These are phyloP conservation scores for Alternaria longipes DNA, from an alignment of 2,329 filamentous ascomycete genomes.

Conservation along the genomic window DNA sequence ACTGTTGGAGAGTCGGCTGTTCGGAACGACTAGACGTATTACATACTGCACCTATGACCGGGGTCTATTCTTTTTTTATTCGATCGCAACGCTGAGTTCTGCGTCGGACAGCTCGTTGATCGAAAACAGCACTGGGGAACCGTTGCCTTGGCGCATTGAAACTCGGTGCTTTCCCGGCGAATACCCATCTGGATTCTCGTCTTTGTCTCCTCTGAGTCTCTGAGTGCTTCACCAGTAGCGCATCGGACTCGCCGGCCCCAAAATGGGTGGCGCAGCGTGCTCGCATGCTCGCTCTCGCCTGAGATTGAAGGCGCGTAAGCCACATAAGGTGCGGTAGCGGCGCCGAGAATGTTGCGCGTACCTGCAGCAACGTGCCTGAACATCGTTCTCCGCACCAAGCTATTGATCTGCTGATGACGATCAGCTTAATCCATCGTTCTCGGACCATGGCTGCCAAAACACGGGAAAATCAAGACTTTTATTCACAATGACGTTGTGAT, in stretches of 20 bases:
- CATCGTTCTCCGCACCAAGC: constrained; percentile 1
- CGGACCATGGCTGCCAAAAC: background rate
- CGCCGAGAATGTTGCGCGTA: constrained; percentile 38
- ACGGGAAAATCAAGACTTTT: background rate
- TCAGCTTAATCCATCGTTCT: background rate
- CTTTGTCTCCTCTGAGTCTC: background rate
- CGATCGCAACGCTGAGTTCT: constrained; percentile 3
- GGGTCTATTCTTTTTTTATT: background rate
- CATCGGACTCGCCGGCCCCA: constrained; percentile 40
- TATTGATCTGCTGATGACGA: constrained; percentile 16
- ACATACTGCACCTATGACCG: background rate
- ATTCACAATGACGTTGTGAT: constrained; percentile 6
- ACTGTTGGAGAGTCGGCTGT: background rate
- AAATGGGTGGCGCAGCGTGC: constrained; percentile 36
- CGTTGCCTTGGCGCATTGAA: constrained; percentile 12
- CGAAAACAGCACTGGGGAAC: constrained; percentile 7
- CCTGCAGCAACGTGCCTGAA: constrained; percentile 42
- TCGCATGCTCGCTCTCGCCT: constrained; percentile 33
- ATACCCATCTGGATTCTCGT: background rate
- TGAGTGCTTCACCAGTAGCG: constrained; percentile 11
- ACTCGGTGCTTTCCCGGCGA: constrained; percentile 7
- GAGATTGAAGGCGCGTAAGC: constrained; percentile 30
- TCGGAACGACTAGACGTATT: background rate
- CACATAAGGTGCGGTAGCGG: constrained; percentile 27
- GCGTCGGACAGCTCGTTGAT: background rate